Conservation (phyloP, 768 basidiomycete genomes). For the Lentinula guzmanii region DNA sequence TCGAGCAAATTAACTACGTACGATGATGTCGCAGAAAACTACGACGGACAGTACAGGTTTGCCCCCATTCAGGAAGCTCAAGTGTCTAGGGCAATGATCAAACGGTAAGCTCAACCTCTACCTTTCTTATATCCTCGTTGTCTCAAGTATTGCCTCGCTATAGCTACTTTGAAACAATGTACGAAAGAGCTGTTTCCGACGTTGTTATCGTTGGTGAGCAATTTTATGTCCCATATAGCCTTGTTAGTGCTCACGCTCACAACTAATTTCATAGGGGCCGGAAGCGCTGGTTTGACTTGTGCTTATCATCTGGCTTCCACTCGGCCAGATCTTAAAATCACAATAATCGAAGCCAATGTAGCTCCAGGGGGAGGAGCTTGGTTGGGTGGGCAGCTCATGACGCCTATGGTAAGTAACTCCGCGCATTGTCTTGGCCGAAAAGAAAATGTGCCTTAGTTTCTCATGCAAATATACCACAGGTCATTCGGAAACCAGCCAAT, state of each 20-base stretch:
- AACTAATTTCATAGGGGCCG: conserved; percentile 26
- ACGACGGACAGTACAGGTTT: conserved; percentile 60
- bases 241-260: conserved; percentile 43
- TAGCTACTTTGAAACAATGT: conserved; percentile 72
- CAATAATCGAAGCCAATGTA: conserved; percentile 48
- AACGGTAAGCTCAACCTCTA: conserved; percentile 34
- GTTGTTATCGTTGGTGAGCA: conserved; percentile 60
- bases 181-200: conserved; percentile 70
- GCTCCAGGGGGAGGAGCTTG: conserved; percentile 75
- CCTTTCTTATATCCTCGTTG: background rate
- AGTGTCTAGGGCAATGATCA: conserved; percentile 74
- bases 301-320: conserved; percentile 66
- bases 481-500: conserved; percentile 74
- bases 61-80: conserved; percentile 74
- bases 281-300: conserved; percentile 64
- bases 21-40: conserved; percentile 43
- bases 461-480: conserved; percentile 27
- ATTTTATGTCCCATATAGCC: background rate
- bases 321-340: conserved; percentile 55
- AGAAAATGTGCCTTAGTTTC: background rate
- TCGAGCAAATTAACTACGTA: background rate
- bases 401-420: conserved; percentile 51
- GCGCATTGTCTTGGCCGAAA: background rate
- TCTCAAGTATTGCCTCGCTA: background rate
- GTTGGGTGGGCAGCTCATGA: conserved; percentile 78